These are phyloP conservation scores for Hypoxylon sp. DNA, from an alignment of 2,329 filamentous ascomycete genomes.

Conservation along the genomic window DNA sequence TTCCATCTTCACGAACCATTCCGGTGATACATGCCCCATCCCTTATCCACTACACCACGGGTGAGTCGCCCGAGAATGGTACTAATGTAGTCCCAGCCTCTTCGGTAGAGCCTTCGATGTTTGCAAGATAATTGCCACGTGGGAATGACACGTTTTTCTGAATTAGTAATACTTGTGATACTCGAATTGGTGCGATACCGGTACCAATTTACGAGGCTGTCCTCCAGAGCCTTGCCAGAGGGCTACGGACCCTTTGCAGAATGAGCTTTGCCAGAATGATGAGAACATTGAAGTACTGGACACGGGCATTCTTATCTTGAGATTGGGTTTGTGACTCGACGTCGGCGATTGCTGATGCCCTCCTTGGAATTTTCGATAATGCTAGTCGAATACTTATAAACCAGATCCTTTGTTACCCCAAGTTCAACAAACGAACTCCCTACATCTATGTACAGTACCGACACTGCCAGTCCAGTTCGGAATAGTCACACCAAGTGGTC, in stretches of 20 bases:
- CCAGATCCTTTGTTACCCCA: neutral
- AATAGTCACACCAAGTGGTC: neutral
- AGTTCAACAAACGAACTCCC: neutral
- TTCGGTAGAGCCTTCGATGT: constrained; percentile 13
- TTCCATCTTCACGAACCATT: neutral
- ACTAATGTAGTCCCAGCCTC: constrained; percentile 7
- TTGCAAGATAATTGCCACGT: constrained; percentile 1
- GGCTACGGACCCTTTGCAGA: neutral
- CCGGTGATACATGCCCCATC: constrained; percentile 1
- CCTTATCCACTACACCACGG: neutral
- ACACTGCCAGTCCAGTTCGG: no score
- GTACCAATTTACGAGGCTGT: neutral
- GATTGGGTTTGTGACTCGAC: neutral
- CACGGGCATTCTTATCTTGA: neutral
- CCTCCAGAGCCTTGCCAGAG: neutral
- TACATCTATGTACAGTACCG: no score
- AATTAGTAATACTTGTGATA: neutral
- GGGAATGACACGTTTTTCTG: neutral
- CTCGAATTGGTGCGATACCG: neutral
- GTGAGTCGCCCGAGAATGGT: neutral
- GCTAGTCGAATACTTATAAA: neutral
- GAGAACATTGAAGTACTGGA: neutral
- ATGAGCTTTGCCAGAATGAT: neutral
- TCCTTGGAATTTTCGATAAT: no score
- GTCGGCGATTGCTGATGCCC: neutral